phyloP scores from a whole-genome alignment of 805 yeast genomes.

The Suhomyces sp. region DNA sequence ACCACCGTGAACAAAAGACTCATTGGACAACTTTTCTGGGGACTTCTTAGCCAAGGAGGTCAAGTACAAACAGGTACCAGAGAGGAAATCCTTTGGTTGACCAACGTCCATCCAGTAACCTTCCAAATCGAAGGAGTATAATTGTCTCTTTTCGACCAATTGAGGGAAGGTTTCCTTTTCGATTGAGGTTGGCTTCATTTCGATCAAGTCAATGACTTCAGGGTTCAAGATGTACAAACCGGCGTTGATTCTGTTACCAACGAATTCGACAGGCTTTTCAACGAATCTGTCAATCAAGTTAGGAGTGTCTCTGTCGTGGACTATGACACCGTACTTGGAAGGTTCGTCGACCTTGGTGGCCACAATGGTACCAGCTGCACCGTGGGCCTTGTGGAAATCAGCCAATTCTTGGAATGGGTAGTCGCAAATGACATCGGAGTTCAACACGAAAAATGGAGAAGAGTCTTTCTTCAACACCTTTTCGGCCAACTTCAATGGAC shows the following conservation, averaged over 20 bases:
- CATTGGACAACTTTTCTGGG: slow-evolving; percentile 66
- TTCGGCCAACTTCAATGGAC: slow-evolving; percentile 97
- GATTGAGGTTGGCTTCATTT: slow-evolving; percentile 97
- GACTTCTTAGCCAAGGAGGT: slow-evolving; percentile 78
- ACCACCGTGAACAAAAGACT: slow-evolving; percentile 79
- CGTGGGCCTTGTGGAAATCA: slow-evolving; percentile 90
- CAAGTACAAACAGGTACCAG: slow-evolving; percentile 92
- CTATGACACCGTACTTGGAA: slow-evolving; percentile 98
- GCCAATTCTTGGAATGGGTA: slow-evolving; percentile 94
- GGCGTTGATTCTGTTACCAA: slow-evolving; percentile 99
- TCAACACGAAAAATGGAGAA: slow-evolving; percentile 94
- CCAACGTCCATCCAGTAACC: slow-evolving; percentile 99
- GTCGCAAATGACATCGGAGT: slow-evolving; percentile 98
- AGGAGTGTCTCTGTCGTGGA: slow-evolving; percentile 91
- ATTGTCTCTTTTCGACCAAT: slow-evolving; percentile 81
- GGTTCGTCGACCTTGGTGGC: slow-evolving; percentile 99
- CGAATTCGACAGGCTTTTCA: slow-evolving; percentile 98
- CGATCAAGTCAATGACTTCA: slow-evolving; percentile 91
- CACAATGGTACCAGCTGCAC: slow-evolving; percentile 97
- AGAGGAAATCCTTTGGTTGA: slow-evolving; percentile 98
- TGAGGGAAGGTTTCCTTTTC: slow-evolving; percentile 99
- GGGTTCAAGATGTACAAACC: slow-evolving; percentile 99
- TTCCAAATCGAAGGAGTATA: slow-evolving; percentile 95
- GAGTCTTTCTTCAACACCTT: slow-evolving; percentile 89
- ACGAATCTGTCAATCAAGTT: slow-evolving; percentile 97